phyloP scores from a whole-genome alignment of 2,329 filamentous ascomycete species.

The Tolypocladium pustulatum region DNA sequence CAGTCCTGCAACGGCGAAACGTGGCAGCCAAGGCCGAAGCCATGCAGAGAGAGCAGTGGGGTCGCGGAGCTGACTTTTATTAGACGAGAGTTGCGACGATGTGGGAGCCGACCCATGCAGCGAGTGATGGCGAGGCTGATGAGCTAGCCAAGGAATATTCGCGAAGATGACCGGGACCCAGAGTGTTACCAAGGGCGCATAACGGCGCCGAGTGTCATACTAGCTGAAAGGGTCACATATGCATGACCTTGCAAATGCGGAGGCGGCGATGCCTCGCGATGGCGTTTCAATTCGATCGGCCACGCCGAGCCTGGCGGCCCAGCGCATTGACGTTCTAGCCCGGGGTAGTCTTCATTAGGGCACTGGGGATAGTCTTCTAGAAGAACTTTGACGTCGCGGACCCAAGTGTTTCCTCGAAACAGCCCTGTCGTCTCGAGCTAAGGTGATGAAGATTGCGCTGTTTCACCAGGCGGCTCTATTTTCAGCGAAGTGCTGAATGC shows the following conservation, averaged over 20 bases:
- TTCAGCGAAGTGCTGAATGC: background rate
- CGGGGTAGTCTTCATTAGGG: background rate
- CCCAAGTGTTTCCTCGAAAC: background rate
- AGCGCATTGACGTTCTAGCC: background rate
- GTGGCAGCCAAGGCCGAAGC: background rate
- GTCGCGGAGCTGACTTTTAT: background rate
- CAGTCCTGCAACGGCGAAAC: background rate
- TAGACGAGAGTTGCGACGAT: background rate
- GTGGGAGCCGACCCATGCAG: background rate
- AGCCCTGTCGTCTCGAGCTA: background rate
- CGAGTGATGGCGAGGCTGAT: background rate
- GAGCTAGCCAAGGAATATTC: background rate
- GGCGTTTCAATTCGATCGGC: conserved; percentile 1
- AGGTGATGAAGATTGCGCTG: background rate
- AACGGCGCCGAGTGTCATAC: background rate
- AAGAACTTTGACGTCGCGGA: background rate
- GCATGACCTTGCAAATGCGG: background rate
- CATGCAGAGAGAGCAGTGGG: background rate
- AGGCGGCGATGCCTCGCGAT: background rate
- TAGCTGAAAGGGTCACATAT: background rate
- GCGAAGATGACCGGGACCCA: background rate
- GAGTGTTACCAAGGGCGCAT: background rate
- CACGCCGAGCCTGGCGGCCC: background rate
- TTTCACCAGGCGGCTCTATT: background rate
- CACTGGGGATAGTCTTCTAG: background rate